Base-by-base conservation (phyloP, 768 basidiomycete genomes). In the Podaxis sp. region DNA sequence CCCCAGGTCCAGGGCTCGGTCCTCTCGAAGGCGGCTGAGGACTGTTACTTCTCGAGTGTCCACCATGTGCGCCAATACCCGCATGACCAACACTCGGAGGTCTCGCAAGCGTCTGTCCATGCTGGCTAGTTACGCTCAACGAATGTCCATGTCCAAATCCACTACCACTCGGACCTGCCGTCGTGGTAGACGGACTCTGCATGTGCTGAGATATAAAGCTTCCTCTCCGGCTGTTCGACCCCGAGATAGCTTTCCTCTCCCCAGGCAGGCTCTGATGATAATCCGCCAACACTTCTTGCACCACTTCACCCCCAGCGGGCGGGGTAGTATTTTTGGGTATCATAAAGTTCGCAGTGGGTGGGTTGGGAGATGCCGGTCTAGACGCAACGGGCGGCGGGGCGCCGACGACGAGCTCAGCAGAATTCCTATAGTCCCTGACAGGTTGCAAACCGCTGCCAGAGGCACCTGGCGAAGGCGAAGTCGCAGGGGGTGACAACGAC, bases 241-340 rank as follows among this genome's bases (percentile, higher is more conserved):
- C 76, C 69, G 84, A 87, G 26, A 84, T 76, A 7, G 82, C 78
- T 74, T 84, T 87, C 55, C 84, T 78, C 72, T 97, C 96, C 3
- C 94, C 95, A 6, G 95, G 96, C 71, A 98, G 84, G 1, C 89
- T 85, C 69, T 95, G 93, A 28, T 88, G 84, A 70, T 98, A 98
- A 66, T 87, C 82, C 0, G 80, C 78, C 15, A 94, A 74, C 7
- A 94, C 87, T n/a, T 87, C 84, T 60, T 91, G 87, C 17, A 93
- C 85, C 0, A 84, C 79, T n/a, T 86, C 81, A 44, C 79, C 72
- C 1, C 81, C 80, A 6, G 79, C 64, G 2, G 81, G 75, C 33
- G 78, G 76, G 3, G 75, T 71, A 0, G 79, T 56, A 4, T 75
- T 76, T 15, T 85, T 87, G 6, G 91, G 87, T 52, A 87, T 83